Percentiles rank a stretch among this genome's conserved stretches.
Conservation (phyloP, 2,329 filamentous ascomycete species). For the Geosmithia putterillii region DNA sequence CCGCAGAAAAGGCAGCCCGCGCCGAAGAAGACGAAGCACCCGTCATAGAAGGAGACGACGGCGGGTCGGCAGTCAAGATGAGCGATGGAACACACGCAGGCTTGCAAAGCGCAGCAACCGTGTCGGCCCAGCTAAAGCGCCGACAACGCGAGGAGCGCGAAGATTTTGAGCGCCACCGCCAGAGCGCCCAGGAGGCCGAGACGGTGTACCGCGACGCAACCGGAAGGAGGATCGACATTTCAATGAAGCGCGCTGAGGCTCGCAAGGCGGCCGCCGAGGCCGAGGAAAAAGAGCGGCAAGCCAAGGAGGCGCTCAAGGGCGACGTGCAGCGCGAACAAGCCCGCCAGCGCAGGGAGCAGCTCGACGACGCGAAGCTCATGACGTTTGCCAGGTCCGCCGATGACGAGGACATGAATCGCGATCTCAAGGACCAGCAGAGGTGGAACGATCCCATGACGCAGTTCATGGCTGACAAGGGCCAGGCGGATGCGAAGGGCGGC, state of each 20-base stretch:
- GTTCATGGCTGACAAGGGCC: slow-evolving; percentile 44
- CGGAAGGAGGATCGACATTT: slow-evolving; percentile 85
- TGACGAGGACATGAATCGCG: slow-evolving; percentile 74
- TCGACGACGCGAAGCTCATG: slow-evolving; percentile 77
- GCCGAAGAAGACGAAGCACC: slow-evolving; percentile 37
- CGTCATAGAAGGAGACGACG: slow-evolving; percentile 22
- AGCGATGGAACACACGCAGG: slow-evolving; percentile 80
- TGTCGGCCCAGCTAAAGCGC: slow-evolving; percentile 55
- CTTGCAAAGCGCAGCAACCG: slow-evolving; percentile 70
- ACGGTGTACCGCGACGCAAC: slow-evolving; percentile 94
- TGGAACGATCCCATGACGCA: slow-evolving; percentile 93
- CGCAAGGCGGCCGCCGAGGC: slow-evolving; percentile 52
- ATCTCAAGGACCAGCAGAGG: slow-evolving; percentile 60
- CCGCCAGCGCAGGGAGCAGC: slow-evolving; percentile 48
- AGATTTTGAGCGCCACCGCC: slow-evolving; percentile 31
- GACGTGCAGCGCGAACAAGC: slow-evolving; percentile 70
- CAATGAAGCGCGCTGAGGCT: slow-evolving; percentile 80
- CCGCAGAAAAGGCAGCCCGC: slow-evolving; percentile 47
- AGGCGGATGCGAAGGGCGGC: slow-evolving; percentile 16
- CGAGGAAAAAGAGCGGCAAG: slow-evolving; percentile 58
- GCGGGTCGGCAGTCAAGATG: slow-evolving; percentile 48
- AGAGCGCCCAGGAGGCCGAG: slow-evolving; percentile 47
- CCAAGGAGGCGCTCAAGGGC: slow-evolving; percentile 62
- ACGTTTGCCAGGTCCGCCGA: slow-evolving; percentile 68
- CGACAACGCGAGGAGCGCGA: slow-evolving; percentile 53